A percentile compares a stretch with the other conserved stretches of the same genome.
These are phyloP conservation scores for Remersonia thermophila DNA, from an alignment of 2,329 filamentous ascomycete genomes.

Conservation along the genomic window DNA sequence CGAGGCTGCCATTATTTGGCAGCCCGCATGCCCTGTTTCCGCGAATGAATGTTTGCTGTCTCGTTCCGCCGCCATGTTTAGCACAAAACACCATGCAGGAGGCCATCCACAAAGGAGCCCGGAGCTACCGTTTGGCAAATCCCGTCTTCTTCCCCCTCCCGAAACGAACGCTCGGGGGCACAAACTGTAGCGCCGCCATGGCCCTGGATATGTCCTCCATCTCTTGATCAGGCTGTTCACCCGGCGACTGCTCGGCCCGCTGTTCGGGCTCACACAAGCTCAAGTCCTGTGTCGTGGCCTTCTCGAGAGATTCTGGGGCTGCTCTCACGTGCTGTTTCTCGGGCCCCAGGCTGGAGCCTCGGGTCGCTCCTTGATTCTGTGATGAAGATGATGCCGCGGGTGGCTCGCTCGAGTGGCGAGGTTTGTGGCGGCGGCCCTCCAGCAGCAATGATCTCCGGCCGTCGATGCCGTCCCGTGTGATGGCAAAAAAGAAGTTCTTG, in stretches of 20 bases:
- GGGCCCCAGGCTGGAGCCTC: no score
- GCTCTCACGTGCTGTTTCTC: no score
- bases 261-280: not conserved
- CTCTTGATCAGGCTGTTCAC: slow-evolving; percentile 28
- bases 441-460: slow-evolving; percentile 66
- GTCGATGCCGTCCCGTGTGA: slow-evolving; percentile 85
- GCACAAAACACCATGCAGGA: not conserved
- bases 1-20: slow-evolving; percentile 2
- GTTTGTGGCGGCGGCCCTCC: slow-evolving; percentile 38
- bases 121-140: slow-evolving; percentile 34
- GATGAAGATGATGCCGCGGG: no score
- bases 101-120: not conserved
- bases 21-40: no score
- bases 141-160: slow-evolving; percentile 43
- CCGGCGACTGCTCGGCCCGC: not conserved
- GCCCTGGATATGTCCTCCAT: slow-evolving; percentile 53
- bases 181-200: slow-evolving; percentile 61
- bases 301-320: no score
- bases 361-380: no score
- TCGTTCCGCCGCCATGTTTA: no score
- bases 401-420: no score
- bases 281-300: not conserved
- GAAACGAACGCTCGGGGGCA: slow-evolving; percentile 56
- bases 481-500: slow-evolving; percentile 73
- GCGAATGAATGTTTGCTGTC: no score